A percentile compares a stretch with the other conserved stretches of the same genome.
phyloP scores from a whole-genome alignment of 768 basidiomycete species.

The Tubosaeta sp. region DNA sequence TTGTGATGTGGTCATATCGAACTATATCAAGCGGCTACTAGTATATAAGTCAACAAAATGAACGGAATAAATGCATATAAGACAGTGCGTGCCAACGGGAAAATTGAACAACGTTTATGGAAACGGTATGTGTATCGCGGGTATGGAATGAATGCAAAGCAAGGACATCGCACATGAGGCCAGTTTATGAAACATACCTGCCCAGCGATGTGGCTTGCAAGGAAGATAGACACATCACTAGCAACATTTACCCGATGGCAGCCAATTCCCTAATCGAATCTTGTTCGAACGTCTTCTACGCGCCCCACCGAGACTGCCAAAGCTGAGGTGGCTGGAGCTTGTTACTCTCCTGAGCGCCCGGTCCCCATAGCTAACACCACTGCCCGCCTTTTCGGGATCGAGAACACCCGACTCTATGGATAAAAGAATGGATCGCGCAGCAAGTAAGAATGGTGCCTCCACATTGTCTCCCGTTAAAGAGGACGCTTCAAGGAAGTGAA shows the following conservation, averaged over 20 bases:
- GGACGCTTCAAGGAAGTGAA: constrained; percentile 92
- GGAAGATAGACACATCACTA: constrained; percentile 28
- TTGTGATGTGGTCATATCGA: too few species aligned
- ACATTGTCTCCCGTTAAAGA: constrained; percentile 91
- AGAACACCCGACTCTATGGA: constrained; percentile 87
- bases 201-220: neutral
- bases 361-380: constrained; percentile 96
- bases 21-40: constrained; percentile 17
- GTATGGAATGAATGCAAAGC: constrained; percentile 22
- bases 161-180: constrained; percentile 6
- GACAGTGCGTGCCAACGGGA: constrained; percentile 8
- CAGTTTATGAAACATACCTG: constrained; percentile 15
- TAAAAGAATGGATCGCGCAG: constrained; percentile 82
- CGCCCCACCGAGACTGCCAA: constrained; percentile 72
- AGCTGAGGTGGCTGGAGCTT: constrained; percentile 84
- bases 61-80: constrained; percentile 5
- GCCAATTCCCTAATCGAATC: constrained; percentile 56
- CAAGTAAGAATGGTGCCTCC: constrained; percentile 85
- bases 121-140: constrained; percentile 19
- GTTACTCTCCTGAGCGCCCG: constrained; percentile 87
- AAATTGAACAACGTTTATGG: constrained; percentile 4
- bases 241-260: constrained; percentile 65
- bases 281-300: constrained; percentile 57
- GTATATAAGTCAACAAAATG: constrained; percentile 17
- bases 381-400: constrained; percentile 92